Conservation (phyloP, 306 rosid species). For the Cicer judaicum region DNA sequence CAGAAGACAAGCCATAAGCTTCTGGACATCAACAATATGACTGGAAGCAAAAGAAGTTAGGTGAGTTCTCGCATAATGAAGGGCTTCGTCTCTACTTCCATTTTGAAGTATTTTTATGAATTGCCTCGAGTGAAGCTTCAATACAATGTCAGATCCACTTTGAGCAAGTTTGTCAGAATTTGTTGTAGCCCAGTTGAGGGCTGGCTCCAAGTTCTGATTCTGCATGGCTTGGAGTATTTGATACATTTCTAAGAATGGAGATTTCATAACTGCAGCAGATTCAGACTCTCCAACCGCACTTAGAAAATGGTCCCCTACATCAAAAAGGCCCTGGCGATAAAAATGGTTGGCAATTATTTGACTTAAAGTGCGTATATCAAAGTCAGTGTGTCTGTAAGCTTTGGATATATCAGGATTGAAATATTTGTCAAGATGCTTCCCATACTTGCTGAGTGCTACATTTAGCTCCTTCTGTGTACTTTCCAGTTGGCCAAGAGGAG, state of each 20-base stretch:
- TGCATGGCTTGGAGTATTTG: conserved; percentile 78
- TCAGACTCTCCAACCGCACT: conserved; percentile 68
- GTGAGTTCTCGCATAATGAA: conserved; percentile 67
- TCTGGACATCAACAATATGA: conserved; percentile 73
- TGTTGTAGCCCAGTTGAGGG: conserved; percentile 76
- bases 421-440: conserved; percentile 76
- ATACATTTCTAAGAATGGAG: conserved; percentile 79
- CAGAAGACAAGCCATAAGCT: conserved; percentile 75
- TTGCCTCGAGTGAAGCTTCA: conserved; percentile 81
- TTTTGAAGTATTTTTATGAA: conserved; percentile 66
- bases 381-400: conserved; percentile 78
- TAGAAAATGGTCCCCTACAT: conserved; percentile 76
- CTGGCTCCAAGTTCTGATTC: conserved; percentile 71
- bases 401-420: conserved; percentile 88
- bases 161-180: conserved; percentile 68
- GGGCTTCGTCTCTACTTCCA: conserved; percentile 70
- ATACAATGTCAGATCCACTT: conserved; percentile 70
- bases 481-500: conserved; percentile 71
- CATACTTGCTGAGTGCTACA: conserved; percentile 75
- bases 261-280: conserved; percentile 63
- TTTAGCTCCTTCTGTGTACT: conserved; percentile 83
- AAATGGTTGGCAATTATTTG: conserved; percentile 82
- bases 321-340: conserved; percentile 81
- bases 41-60: conserved; percentile 66
- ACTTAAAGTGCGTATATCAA: conserved; percentile 67